These are phyloP conservation scores for Strigomonas culicis DNA, from an alignment of 208 protist species.

Conservation along the genomic window DNA sequence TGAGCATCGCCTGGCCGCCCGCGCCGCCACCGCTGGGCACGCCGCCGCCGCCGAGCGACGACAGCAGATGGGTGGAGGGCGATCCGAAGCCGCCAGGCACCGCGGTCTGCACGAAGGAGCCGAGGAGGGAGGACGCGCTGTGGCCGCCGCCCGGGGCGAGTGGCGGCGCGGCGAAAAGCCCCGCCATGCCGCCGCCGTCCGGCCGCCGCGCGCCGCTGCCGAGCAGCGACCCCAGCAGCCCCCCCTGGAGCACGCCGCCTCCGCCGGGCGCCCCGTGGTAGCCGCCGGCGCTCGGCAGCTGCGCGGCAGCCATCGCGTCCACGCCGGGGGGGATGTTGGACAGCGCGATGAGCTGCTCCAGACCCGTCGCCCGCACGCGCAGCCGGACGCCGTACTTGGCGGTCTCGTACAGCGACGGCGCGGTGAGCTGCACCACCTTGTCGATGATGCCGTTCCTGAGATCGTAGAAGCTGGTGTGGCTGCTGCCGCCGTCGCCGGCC, in stretches of 20 bases:
- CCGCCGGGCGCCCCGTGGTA: not conserved
- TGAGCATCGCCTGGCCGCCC: not conserved
- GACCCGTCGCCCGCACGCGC: constrained; percentile 23
- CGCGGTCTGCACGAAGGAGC: not conserved
- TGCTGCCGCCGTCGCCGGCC: not conserved
- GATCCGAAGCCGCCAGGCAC: no score
- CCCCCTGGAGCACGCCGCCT: not conserved
- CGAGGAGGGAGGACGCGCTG: not conserved
- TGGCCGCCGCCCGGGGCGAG: not conserved
- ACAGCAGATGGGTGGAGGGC: no score
- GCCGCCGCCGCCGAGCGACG: no score
- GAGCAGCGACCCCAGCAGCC: no score
- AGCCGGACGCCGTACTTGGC: constrained; percentile 15
- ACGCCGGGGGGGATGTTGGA: not conserved
- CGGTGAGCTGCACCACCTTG: constrained; percentile 5
- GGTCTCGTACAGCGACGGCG: not conserved
- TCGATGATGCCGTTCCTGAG: not conserved
- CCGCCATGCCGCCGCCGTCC: not conserved
- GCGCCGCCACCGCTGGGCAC: no score
- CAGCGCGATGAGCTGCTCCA: constrained; percentile 8
- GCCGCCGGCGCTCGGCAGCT: not conserved
- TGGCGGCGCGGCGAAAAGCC: not conserved
- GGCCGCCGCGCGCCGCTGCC: not conserved
- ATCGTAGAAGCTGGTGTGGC: not conserved
- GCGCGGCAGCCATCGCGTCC: not conserved